Evolutionary conservation across 306 rosid genomes (phyloP).

Genomic region (Luffa acutangula): DNA sequence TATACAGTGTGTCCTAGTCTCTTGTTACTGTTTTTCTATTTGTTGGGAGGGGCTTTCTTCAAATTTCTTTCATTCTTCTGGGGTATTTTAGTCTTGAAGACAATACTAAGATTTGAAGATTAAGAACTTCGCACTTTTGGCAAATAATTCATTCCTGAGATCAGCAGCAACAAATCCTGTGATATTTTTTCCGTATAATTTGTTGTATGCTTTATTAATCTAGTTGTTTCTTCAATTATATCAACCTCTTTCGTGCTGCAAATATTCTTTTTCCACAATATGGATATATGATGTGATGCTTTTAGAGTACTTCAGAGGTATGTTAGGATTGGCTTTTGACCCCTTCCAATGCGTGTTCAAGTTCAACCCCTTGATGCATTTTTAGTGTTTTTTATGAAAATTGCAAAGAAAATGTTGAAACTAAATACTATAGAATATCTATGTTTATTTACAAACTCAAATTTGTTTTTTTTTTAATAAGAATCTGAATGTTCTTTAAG

Average conservation of each 20-base stretch:
- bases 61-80: background rate
- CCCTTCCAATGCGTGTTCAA: background rate
- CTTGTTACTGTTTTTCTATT: background rate
- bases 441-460: background rate
- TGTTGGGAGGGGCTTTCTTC: background rate
- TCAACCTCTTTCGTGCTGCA: background rate
- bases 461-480: background rate
- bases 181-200: background rate
- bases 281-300: background rate
- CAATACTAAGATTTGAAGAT: background rate
- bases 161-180: background rate
- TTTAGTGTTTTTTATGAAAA: background rate
- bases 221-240: background rate
- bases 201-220: background rate
- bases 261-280: background rate
- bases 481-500: too few species aligned
- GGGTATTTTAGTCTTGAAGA: background rate
- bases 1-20: background rate
- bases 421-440: background rate
- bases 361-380: background rate
- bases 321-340: background rate
- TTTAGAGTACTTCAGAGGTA: background rate
- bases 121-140: background rate
- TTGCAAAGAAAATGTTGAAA: background rate
- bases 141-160: background rate